Evolutionary conservation across 306 rosid species (phyloP).

Genomic region (Luffa acutangula): DNA sequence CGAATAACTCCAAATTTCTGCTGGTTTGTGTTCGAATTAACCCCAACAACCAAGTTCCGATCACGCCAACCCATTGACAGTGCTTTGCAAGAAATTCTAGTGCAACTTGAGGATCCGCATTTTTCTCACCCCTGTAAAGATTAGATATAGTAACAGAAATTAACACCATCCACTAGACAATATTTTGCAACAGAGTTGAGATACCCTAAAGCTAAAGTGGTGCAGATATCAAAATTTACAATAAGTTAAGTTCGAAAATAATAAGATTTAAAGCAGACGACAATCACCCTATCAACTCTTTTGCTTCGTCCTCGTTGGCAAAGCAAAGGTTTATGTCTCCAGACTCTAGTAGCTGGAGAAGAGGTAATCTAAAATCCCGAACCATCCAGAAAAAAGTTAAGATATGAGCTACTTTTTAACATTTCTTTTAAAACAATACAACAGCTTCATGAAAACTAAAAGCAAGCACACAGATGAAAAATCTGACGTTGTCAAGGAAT

Average conservation of each 20-base stretch:
- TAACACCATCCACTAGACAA: not conserved
- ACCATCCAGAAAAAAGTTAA: too few relatives aligned
- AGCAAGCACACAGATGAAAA: too few relatives aligned
- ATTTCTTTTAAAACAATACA: too few relatives aligned
- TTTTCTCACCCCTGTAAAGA: constrained; percentile 39
- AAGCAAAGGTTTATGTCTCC: constrained; percentile 83
- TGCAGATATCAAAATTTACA: not conserved
- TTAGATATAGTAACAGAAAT: constrained; percentile 18
- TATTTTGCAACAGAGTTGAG: not conserved
- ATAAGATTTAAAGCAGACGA: not conserved
- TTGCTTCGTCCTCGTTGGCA: constrained; percentile 96
- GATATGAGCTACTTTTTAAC: too few relatives aligned
- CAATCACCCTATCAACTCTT: constrained; percentile 74
- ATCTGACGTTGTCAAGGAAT: too few relatives aligned
- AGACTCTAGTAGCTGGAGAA: too few relatives aligned
- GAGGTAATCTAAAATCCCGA: too few relatives aligned
- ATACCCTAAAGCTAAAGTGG: not conserved
- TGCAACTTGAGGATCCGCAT: constrained; percentile 42
- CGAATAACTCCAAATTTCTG: too few relatives aligned
- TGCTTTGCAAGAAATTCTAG: constrained; percentile 62
- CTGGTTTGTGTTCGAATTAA: too few relatives aligned
- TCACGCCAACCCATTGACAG: constrained; percentile 90
- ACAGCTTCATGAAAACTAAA: too few relatives aligned
- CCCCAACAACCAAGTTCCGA: too few relatives aligned
- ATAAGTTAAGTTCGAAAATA: not conserved